A percentile compares a stretch with the other conserved stretches of the same genome.
These are phyloP conservation scores for Trypanosoma grayi DNA, from an alignment of 208 protist species.

Conservation along the genomic window DNA sequence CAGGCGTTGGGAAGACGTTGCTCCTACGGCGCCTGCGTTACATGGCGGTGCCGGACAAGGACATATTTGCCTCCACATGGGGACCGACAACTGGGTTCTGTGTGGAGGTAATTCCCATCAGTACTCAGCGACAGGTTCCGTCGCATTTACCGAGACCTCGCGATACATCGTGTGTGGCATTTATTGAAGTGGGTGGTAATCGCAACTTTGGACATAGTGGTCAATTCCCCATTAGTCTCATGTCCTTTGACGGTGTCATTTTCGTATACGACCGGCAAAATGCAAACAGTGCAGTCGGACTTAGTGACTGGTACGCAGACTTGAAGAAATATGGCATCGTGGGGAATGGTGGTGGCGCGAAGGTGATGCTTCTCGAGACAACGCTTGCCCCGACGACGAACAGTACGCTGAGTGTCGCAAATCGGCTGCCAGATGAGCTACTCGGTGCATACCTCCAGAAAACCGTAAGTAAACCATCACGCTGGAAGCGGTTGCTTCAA, in stretches of 20 bases:
- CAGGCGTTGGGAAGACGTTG: slow-evolving; percentile 79
- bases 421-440: slow-evolving; percentile 23
- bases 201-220: slow-evolving; percentile 48
- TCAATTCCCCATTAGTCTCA: slow-evolving; percentile 39
- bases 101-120: slow-evolving; percentile 39
- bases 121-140: background rate
- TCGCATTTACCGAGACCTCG: background rate
- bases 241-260: slow-evolving; percentile 73
- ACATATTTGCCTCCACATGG: slow-evolving; percentile 11
- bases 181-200: slow-evolving; percentile 76
- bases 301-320: slow-evolving; percentile 51
- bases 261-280: slow-evolving; percentile 68
- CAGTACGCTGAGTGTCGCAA: background rate
- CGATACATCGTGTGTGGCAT: slow-evolving; percentile 33
- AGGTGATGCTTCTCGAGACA: slow-evolving; percentile 24
- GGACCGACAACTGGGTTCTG: slow-evolving; percentile 57
- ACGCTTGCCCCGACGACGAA: slow-evolving; percentile 7
- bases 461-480: background rate
- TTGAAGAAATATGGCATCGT: slow-evolving; percentile 29
- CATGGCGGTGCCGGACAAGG: slow-evolving; percentile 14
- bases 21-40: slow-evolving; percentile 64
- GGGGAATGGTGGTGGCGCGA: slow-evolving; percentile 9
- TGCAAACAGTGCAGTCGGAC: slow-evolving; percentile 51
- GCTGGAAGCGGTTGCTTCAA: background rate
- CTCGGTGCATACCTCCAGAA: slow-evolving; percentile 16